Evolutionary conservation across 768 basidiomycete species (phyloP).

Genomic region (Lentinula guzmanii): DNA sequence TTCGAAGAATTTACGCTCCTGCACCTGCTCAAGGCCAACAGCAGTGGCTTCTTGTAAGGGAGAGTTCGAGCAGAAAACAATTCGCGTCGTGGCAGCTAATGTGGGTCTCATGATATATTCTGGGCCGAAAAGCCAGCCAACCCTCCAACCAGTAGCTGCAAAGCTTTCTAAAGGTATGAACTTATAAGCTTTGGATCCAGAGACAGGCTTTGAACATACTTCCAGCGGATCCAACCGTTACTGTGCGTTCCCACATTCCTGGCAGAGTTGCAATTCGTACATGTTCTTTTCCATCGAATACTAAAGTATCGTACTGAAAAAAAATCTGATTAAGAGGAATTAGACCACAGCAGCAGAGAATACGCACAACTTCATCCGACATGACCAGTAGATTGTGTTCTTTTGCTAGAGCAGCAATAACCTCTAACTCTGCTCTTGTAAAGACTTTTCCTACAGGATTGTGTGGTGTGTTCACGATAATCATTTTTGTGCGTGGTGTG

Average conservation of each 20-base stretch:
- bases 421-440: conserved; percentile 71
- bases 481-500: conserved; percentile 88
- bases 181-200: neutral
- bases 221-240: conserved; percentile 94
- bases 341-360: neutral
- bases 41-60: conserved; percentile 94
- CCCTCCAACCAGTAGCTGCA: conserved; percentile 95
- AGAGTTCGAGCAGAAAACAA: conserved; percentile 93
- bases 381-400: conserved; percentile 91
- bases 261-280: conserved; percentile 91
- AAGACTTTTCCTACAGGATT: conserved; percentile 99
- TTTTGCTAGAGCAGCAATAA: conserved; percentile 81
- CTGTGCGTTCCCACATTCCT: conserved; percentile 97
- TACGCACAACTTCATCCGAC: conserved; percentile 91
- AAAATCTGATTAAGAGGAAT: conserved; percentile 1
- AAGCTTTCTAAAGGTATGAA: conserved; percentile 69
- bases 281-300: conserved; percentile 86
- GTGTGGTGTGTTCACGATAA: conserved; percentile 94
- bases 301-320: conserved; percentile 83
- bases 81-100: conserved; percentile 86
- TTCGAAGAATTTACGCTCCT: conserved; percentile 69
- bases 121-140: conserved; percentile 95
- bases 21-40: conserved; percentile 78
- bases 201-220: conserved; percentile 43
- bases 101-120: conserved; percentile 77